These are phyloP conservation scores for Ascochyta clinopodiicola DNA, from an alignment of 2,329 filamentous ascomycete species.

Conservation along the genomic window DNA sequence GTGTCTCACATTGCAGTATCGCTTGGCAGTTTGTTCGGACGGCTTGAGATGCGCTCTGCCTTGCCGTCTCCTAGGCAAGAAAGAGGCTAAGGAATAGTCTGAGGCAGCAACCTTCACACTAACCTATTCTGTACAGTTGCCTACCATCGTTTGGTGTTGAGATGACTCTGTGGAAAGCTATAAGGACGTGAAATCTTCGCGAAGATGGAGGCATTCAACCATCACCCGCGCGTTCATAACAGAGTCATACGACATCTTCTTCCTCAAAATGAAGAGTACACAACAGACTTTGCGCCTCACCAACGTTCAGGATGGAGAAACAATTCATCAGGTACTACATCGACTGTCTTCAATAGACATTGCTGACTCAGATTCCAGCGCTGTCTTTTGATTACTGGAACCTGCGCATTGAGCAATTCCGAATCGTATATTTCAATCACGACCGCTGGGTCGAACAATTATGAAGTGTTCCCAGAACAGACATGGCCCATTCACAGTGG, in stretches of 20 bases:
- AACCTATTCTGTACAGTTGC: conserved; percentile 6
- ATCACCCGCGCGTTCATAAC: background rate
- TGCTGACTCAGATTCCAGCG: conserved; percentile 21
- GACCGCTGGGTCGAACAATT: conserved; percentile 23
- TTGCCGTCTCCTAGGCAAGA: no score
- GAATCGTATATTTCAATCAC: conserved; percentile 32
- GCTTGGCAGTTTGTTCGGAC: no score
- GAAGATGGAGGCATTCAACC: background rate
- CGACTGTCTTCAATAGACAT: no score
- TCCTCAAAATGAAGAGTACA: background rate
- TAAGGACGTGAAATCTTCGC: background rate
- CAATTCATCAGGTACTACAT: conserved; percentile 31
- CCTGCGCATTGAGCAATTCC: conserved; percentile 20
- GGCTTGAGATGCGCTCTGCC: no score
- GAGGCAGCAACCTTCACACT: conserved; percentile 7
- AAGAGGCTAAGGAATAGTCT: background rate
- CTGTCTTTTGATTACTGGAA: conserved; percentile 40
- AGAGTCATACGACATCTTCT: background rate
- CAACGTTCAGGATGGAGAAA: conserved; percentile 38
- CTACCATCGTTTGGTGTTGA: background rate
- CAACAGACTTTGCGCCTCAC: conserved; percentile 9
- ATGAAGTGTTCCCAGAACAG: conserved; percentile 34
- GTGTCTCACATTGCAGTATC: no score
- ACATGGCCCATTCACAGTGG: conserved; percentile 46
- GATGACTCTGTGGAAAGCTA: background rate